A percentile compares a stretch with the other conserved stretches of the same genome.
phyloP scores from a whole-genome alignment of 495 filamentous ascomycete genomes.

The Hyaloscypha hepaticicola region DNA sequence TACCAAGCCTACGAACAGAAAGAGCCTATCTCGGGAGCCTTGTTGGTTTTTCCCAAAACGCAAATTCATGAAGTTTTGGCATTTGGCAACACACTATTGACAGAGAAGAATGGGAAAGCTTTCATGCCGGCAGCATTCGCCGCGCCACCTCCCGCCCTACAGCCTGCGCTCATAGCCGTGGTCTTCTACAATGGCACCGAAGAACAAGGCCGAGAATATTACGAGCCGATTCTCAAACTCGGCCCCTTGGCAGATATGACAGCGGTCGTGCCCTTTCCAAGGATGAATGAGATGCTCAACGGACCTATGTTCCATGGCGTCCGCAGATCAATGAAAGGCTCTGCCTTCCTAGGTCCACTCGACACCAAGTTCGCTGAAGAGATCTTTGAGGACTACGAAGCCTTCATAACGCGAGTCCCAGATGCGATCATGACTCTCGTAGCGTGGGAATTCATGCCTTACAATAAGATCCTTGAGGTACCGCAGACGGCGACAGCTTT shows the following conservation, averaged over 20 bases:
- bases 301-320: constrained; percentile 19
- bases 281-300: constrained; percentile 43
- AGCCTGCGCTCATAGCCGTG: constrained; percentile 38
- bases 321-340: constrained; percentile 40
- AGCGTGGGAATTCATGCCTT: constrained; percentile 39
- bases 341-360: constrained; percentile 30
- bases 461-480: constrained; percentile 26
- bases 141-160: neutral
- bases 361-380: constrained; percentile 4
- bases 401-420: constrained; percentile 20
- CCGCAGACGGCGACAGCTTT: constrained; percentile 32
- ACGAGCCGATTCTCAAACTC: constrained; percentile 39
- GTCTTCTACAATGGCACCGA: constrained; percentile 53
- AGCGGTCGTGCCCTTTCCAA: constrained; percentile 38
- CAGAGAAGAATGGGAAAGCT: constrained; percentile 36
- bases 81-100: constrained; percentile 39
- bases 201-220: constrained; percentile 42
- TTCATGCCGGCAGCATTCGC: constrained; percentile 42
- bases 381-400: constrained; percentile 10
- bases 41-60: constrained; percentile 42
- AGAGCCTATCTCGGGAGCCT: constrained; percentile 47
- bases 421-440: constrained; percentile 25
- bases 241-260: constrained; percentile 40
- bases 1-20: constrained; percentile 38
- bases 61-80: constrained; percentile 43